Evolutionary conservation across 805 yeast genomes (phyloP).

Genomic region (Candida silvatica): DNA sequence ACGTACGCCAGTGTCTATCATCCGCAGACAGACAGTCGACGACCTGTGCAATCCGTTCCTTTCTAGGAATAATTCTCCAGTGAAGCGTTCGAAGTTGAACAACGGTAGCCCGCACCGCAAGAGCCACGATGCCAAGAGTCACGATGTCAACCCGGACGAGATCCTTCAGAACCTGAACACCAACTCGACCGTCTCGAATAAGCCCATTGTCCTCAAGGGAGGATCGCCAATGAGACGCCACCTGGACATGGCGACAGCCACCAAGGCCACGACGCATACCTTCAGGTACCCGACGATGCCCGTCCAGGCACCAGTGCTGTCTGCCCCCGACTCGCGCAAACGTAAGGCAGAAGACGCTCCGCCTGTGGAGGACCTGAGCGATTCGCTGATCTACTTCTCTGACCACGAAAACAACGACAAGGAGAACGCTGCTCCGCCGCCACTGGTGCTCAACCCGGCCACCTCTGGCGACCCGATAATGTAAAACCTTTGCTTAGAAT

Average conservation of each 20-base stretch:
- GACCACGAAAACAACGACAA: slow-evolving; percentile 4
- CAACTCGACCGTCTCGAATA: slow-evolving; percentile 13
- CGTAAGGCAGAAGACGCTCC: slow-evolving; percentile 2
- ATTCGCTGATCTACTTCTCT: slow-evolving; percentile 2
- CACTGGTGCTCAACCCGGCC: too few species aligned
- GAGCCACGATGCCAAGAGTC: neutral
- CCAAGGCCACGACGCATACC: neutral
- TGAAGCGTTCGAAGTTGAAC: neutral
- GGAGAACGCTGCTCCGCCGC: slow-evolving; percentile 5
- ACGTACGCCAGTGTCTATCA: neutral
- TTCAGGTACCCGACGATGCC: slow-evolving; percentile 2
- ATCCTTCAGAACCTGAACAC: neutral
- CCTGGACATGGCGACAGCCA: neutral
- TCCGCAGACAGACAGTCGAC: too few species aligned
- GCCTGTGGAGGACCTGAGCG: slow-evolving; percentile 2
- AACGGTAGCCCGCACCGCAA: neutral
- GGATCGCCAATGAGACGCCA: slow-evolving; percentile 18
- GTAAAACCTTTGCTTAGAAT: too few species aligned
- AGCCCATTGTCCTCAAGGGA: slow-evolving; percentile 20
- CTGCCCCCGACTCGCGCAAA: neutral
- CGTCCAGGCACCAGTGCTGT: neutral
- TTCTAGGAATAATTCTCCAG: too few species aligned
- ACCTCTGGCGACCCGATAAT: too few species aligned
- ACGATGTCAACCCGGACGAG: neutral
- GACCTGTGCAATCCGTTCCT: too few species aligned